Base-by-base conservation (phyloP, 2,329 filamentous ascomycete species). In the Clonostachys rosea region DNA sequence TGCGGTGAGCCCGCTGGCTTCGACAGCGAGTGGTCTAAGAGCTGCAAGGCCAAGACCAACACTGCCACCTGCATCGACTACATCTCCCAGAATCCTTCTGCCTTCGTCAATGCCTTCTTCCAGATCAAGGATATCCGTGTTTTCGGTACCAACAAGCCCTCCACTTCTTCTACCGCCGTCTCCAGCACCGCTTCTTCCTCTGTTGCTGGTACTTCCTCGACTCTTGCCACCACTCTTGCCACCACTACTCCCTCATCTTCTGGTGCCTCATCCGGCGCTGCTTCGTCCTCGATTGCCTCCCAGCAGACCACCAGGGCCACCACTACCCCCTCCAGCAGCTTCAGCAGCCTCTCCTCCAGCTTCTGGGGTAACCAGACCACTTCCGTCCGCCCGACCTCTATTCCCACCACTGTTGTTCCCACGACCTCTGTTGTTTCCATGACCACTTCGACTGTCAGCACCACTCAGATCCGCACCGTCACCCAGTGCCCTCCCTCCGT, bases 1-100 rank as follows among this genome's bases (percentile, higher is more conserved):
- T 92, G 88, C 61, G 88, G 87, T 16, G 78, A 83, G 56, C 87
- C 84, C 70, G 84, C 85, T 2, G 83, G 62, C 44, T 55, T 57
- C 39, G 37, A 49, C 5, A 47, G 50, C 13, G 49, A 58, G 39
- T 68, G 62, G 59, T 50, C 51, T 42, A 44, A 56, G 36, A 40
- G 47, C 13, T 69, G 67, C 49, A 13, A 42, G 20, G 44, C 45
- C 34, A 42, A 46, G 42, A 58, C 63, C 8, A 49, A 50, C 16
- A 55, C 56, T 40, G 47, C 40, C 2, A 55, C 57, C 16, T 74
- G 71, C 57, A 46, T 50, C 16, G 55, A 60, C 30, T 75, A 66
- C 43, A 67, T 75, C 34, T 56, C 57, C 33, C 53, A 54, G 14
- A 58, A 68, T 55, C 66, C 70, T 1, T 36, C 46, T 2, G 64